These are phyloP conservation scores for Schwanniomyces sp. DNA, from an alignment of 805 yeast genomes.

Conservation along the genomic window DNA sequence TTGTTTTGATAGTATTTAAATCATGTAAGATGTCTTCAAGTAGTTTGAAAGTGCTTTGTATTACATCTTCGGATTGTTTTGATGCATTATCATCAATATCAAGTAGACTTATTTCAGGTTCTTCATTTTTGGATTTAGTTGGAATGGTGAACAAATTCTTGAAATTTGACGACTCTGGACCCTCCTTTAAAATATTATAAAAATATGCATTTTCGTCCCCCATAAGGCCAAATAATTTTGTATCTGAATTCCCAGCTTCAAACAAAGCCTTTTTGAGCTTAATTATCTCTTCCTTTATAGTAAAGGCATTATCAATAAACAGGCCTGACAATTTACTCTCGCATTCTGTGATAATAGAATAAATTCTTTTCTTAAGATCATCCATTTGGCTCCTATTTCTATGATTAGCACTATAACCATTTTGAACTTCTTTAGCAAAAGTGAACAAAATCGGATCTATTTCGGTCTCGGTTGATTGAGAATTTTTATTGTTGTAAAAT, in stretches of 20 bases:
- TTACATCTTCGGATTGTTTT: constrained; percentile 21
- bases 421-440: constrained; percentile 22
- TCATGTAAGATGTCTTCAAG: constrained; percentile 62
- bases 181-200: constrained; percentile 33
- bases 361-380: constrained; percentile 34
- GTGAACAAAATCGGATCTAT: constrained; percentile 32
- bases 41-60: constrained; percentile 38
- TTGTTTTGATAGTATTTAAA: constrained; percentile 61
- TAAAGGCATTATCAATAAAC: constrained; percentile 3
- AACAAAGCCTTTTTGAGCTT: constrained; percentile 57
- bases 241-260: constrained; percentile 63
- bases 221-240: constrained; percentile 49
- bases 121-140: constrained; percentile 3
- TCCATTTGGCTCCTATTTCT: constrained; percentile 30
- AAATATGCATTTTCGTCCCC: constrained; percentile 27
- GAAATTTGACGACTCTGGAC: constrained; percentile 42
- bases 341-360: constrained; percentile 30
- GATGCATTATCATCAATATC: constrained; percentile 61
- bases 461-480: constrained; percentile 13
- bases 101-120: constrained; percentile 49
- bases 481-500: constrained; percentile 13
- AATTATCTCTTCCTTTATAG: constrained; percentile 53
- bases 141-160: constrained; percentile 24
- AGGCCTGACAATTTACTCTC: constrained; percentile 20
- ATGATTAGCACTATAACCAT: constrained; percentile 30